phyloP scores from a whole-genome alignment of 805 yeast species.

The Debaryomyces castellii region DNA sequence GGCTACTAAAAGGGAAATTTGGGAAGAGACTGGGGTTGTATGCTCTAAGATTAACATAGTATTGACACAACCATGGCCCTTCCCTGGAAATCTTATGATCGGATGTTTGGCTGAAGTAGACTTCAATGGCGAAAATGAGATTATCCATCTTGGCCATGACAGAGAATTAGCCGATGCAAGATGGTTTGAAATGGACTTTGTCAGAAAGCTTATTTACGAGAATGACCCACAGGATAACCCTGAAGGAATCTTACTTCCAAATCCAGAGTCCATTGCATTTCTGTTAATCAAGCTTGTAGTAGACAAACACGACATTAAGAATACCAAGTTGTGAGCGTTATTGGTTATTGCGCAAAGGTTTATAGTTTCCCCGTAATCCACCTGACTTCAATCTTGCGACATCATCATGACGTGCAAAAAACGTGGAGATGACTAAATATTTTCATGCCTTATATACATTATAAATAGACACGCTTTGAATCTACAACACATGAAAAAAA shows the following conservation, averaged over 20 bases:
- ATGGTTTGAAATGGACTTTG: slow-evolving; percentile 69
- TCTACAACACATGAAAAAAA: background rate
- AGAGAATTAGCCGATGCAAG: slow-evolving; percentile 82
- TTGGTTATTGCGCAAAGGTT: background rate
- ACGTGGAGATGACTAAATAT: slow-evolving; percentile 1
- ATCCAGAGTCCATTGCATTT: slow-evolving; percentile 43
- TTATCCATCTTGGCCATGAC: slow-evolving; percentile 74
- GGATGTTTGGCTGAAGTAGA: slow-evolving; percentile 87
- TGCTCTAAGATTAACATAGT: slow-evolving; percentile 58
- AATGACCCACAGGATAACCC: slow-evolving; percentile 25
- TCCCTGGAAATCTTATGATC: slow-evolving; percentile 89
- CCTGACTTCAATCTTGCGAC: background rate
- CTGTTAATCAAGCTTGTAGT: slow-evolving; percentile 42
- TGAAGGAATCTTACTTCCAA: slow-evolving; percentile 42
- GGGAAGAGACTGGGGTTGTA: slow-evolving; percentile 92
- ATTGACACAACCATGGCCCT: slow-evolving; percentile 96
- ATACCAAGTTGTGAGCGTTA: background rate
- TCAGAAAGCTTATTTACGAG: slow-evolving; percentile 40
- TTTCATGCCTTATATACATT: too few relatives aligned
- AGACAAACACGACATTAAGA: slow-evolving; percentile 19
- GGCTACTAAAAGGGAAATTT: slow-evolving; percentile 84
- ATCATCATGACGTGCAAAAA: background rate
- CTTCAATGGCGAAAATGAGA: slow-evolving; percentile 62
- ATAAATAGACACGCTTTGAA: background rate
- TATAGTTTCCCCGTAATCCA: background rate